Conservation (phyloP, 352 stramenopile genomes). For the Thalassiosira hispida region DNA sequence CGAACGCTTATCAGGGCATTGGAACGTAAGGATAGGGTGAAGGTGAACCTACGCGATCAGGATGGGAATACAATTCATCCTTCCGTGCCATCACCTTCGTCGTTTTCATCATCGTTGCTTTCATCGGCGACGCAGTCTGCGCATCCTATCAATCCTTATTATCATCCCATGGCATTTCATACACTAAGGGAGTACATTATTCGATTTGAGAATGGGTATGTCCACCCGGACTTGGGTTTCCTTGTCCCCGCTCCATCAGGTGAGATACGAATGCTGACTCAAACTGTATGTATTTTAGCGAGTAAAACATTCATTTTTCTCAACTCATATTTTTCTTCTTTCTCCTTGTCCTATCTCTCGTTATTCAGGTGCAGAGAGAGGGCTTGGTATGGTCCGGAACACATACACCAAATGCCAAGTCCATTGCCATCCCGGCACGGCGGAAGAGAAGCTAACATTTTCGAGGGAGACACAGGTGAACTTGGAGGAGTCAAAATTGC, state of each 20-base stretch:
- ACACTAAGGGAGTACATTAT: slow-evolving; percentile 75
- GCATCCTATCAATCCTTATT: slow-evolving; percentile 36
- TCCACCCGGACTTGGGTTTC: slow-evolving; percentile 81
- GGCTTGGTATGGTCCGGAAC: slow-evolving; percentile 78
- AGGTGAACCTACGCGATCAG: slow-evolving; percentile 15
- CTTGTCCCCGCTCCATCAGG: slow-evolving; percentile 69
- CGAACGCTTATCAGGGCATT: slow-evolving; percentile 22
- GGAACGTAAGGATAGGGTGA: slow-evolving; percentile 14
- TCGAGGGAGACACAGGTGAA: slow-evolving; percentile 14
- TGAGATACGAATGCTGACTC: background rate
- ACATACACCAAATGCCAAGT: slow-evolving; percentile 74
- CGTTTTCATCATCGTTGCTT: slow-evolving; percentile 11
- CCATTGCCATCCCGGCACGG: slow-evolving; percentile 64
- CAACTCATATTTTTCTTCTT: background rate
- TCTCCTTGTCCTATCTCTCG: background rate
- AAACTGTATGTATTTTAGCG: background rate
- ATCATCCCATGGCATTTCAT: slow-evolving; percentile 65
- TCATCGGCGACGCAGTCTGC: background rate
- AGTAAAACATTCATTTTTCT: too few species aligned
- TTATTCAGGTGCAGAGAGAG: slow-evolving; percentile 59
- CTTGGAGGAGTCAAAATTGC: slow-evolving; percentile 21
- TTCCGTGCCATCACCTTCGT: background rate
- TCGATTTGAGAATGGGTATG: slow-evolving; percentile 72
- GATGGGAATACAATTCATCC: slow-evolving; percentile 26
- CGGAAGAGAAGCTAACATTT: slow-evolving; percentile 55